phyloP scores from a whole-genome alignment of 2,329 filamentous ascomycete genomes.

The Bipolaris cookei region DNA sequence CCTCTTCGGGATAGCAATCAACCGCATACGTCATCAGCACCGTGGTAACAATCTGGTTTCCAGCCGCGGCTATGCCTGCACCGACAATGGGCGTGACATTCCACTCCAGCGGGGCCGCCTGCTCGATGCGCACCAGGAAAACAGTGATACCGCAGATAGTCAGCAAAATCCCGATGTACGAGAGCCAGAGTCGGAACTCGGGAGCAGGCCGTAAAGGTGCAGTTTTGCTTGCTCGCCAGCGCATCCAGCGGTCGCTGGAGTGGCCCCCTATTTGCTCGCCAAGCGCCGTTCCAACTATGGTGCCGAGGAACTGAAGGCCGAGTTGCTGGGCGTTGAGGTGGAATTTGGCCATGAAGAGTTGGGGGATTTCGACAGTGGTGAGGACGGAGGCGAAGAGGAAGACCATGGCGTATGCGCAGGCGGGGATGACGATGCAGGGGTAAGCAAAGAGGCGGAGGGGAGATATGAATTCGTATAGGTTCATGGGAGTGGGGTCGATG shows the following conservation, averaged over 20 bases:
- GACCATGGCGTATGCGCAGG: constrained; percentile 62
- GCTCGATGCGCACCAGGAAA: constrained; percentile 60
- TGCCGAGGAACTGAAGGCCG: constrained; percentile 63
- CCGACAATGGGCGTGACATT: constrained; percentile 65
- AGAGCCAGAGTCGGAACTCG: constrained; percentile 64
- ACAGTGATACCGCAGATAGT: constrained; percentile 61
- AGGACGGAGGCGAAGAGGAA: constrained; percentile 63
- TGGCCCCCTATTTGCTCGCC: constrained; percentile 65
- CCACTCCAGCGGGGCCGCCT: constrained; percentile 55
- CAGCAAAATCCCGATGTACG: constrained; percentile 60
- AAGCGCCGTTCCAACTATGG: constrained; percentile 64
- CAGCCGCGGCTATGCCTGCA: constrained; percentile 57
- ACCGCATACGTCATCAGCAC: constrained; percentile 66
- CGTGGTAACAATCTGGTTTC: constrained; percentile 67
- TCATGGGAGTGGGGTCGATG: constrained; percentile 61
- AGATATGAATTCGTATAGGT: constrained; percentile 58
- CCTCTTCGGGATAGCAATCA: constrained; percentile 61
- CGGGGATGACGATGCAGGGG: constrained; percentile 58
- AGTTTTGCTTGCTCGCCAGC: constrained; percentile 46
- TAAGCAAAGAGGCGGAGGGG: constrained; percentile 57
- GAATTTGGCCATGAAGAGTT: constrained; percentile 63
- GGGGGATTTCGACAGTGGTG: constrained; percentile 65
- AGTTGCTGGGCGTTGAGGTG: constrained; percentile 64
- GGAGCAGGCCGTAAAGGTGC: constrained; percentile 54
- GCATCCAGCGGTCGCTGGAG: constrained; percentile 62